phyloP scores from a whole-genome alignment of 768 basidiomycete genomes.

The Dioszegia hungarica region DNA sequence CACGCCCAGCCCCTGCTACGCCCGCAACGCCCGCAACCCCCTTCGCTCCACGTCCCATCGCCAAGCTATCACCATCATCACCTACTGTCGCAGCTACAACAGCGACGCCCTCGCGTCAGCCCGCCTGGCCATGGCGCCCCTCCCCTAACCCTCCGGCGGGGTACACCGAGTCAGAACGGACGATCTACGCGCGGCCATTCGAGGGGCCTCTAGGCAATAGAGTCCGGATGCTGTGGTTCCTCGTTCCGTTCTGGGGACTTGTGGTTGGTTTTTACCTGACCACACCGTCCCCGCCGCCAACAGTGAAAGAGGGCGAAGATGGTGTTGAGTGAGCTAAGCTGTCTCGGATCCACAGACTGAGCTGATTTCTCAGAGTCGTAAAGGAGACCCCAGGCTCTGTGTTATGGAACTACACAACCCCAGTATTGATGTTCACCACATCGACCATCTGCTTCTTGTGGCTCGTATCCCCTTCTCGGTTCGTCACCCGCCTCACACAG shows the following conservation, averaged over 20 bases:
- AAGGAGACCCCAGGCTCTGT: neutral
- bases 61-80: neutral
- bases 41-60: neutral
- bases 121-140: slow-evolving; percentile 10
- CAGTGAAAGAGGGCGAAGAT: neutral
- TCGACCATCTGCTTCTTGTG: slow-evolving; percentile 1
- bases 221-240: slow-evolving; percentile 11
- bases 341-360: too few relatives aligned
- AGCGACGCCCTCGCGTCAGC: neutral
- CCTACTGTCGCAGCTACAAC: neutral
- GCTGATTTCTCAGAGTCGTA: neutral
- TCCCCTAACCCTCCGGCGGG: neutral
- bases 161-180: slow-evolving; percentile 3
- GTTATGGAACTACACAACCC: neutral
- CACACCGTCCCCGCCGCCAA: slow-evolving; percentile 1
- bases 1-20: too few relatives aligned
- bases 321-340: neutral
- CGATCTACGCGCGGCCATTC: slow-evolving; percentile 9
- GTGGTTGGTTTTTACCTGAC: slow-evolving; percentile 3
- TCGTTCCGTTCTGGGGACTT: slow-evolving; percentile 7
- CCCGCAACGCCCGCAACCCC: too few relatives aligned
- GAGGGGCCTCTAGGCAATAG: slow-evolving; percentile 7
- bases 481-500: slow-evolving; percentile 15
- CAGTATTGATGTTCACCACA: neutral
- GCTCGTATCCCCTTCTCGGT: slow-evolving; percentile 2